These are phyloP conservation scores for Moniliophthora roreri DNA, from an alignment of 1,284 basidiomycete species.

Conservation along the genomic window DNA sequence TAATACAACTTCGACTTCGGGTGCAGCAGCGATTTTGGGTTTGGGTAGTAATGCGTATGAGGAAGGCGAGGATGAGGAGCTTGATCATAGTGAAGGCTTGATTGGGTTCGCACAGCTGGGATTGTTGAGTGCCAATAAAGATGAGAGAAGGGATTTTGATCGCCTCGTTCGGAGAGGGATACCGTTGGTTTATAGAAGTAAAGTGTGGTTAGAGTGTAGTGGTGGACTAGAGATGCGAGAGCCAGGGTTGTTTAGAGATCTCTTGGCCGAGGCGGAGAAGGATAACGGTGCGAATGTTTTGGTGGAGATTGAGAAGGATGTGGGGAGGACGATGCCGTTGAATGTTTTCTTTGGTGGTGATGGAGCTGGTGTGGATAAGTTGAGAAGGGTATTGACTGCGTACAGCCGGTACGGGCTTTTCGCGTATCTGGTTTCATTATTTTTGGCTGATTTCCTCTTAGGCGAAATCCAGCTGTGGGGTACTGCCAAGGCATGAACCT, in stretches of 20 bases:
- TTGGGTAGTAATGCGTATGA: constrained; percentile 42
- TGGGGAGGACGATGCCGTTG: constrained; percentile 90
- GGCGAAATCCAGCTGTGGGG: constrained; percentile 82
- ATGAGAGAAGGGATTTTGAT: constrained; percentile 81
- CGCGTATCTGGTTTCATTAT: background rate
- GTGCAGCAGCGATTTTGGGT: constrained; percentile 61
- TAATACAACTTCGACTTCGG: constrained; percentile 31
- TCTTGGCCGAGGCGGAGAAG: constrained; percentile 61
- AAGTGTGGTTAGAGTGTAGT: constrained; percentile 91
- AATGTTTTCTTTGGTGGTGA: constrained; percentile 97
- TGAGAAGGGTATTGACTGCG: constrained; percentile 85
- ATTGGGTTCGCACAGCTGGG: constrained; percentile 91
- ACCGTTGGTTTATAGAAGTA: constrained; percentile 84
- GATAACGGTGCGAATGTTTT: constrained; percentile 50
- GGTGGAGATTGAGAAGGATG: constrained; percentile 94
- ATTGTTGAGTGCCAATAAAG: constrained; percentile 53
- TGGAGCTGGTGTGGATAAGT: constrained; percentile 90
- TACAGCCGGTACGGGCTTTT: constrained; percentile 76
- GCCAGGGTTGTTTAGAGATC: constrained; percentile 88
- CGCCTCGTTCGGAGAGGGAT: constrained; percentile 82
- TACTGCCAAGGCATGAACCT: constrained; percentile 97
- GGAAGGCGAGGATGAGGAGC: constrained; percentile 65
- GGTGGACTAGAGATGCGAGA: constrained; percentile 90
- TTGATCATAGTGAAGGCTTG: constrained; percentile 72
- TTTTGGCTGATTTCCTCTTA: constrained; percentile 28